Evolutionary conservation across 768 basidiomycete species (phyloP).

Genomic region (Hygrophoropsis aurantiaca): DNA sequence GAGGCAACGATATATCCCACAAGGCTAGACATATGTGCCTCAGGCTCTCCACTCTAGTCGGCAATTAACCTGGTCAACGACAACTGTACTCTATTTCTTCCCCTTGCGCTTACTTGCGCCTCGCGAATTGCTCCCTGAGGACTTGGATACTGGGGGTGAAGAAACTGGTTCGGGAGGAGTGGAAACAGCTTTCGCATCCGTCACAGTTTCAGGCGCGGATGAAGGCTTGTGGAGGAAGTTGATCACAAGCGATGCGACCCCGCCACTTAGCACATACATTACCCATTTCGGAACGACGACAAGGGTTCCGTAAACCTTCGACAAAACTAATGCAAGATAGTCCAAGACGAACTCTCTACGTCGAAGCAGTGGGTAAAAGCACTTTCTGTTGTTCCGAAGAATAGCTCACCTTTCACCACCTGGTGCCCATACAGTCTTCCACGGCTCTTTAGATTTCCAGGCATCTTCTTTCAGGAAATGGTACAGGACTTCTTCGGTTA

Average conservation of each 20-base stretch:
- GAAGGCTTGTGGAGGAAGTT: slow-evolving; percentile 55
- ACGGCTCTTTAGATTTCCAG: slow-evolving; percentile 64
- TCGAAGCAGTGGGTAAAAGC: slow-evolving; percentile 8
- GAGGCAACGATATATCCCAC: no score
- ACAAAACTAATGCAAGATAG: slow-evolving; percentile 49
- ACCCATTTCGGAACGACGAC: slow-evolving; percentile 70
- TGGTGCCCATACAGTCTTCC: slow-evolving; percentile 69
- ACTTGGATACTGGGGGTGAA: slow-evolving; percentile 8
- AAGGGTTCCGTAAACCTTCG: slow-evolving; percentile 51
- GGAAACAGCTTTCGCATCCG: not conserved
- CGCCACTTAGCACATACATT: slow-evolving; percentile 65
- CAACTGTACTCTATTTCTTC: slow-evolving; percentile 16
- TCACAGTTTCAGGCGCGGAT: slow-evolving; percentile 2
- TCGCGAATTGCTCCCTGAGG: slow-evolving; percentile 12
- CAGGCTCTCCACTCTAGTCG: no score
- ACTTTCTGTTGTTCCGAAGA: not conserved
- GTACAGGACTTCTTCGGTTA: slow-evolving; percentile 59
- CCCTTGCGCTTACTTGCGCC: slow-evolving; percentile 26
- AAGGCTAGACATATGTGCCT: no score
- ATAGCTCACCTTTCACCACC: slow-evolving; percentile 67
- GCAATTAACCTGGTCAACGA: no score
- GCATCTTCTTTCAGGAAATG: slow-evolving; percentile 64
- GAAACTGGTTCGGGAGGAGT: slow-evolving; percentile 6
- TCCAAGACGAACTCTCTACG: slow-evolving; percentile 69
- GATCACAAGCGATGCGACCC: slow-evolving; percentile 64